phyloP scores from a whole-genome alignment of 2,329 filamentous ascomycete species.

The Hymenotorrendiella dingleyae region DNA sequence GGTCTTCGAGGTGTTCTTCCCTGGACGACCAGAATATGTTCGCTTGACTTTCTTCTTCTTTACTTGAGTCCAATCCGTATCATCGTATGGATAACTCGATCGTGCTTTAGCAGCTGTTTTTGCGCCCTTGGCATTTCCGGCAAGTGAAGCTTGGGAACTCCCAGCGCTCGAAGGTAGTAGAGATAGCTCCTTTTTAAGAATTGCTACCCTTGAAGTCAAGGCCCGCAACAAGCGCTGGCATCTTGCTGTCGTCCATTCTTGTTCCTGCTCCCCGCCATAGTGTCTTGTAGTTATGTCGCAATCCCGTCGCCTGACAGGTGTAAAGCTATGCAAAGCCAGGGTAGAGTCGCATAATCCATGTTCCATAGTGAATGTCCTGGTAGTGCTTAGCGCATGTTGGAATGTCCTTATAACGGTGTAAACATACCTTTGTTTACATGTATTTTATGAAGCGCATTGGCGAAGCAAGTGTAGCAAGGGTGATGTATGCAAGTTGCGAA shows the following conservation, averaged over 20 bases:
- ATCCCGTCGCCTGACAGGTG: conserved; percentile 24
- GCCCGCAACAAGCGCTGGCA: conserved; percentile 40
- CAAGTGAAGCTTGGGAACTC: background rate
- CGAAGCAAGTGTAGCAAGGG: conserved; percentile 3
- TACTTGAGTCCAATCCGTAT: conserved; percentile 21
- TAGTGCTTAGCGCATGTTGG: background rate
- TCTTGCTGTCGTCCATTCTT: conserved; percentile 37
- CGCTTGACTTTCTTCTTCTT: conserved; percentile 22
- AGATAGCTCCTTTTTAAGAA: conserved; percentile 33
- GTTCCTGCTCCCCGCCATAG: conserved; percentile 15
- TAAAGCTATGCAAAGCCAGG: conserved; percentile 19
- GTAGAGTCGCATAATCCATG: background rate
- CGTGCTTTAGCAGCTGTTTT: background rate
- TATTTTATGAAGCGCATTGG: background rate
- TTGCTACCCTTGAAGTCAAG: conserved; percentile 37
- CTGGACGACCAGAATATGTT: conserved; percentile 25
- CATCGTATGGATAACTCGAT: conserved; percentile 2
- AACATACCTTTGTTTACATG: conserved; percentile 8
- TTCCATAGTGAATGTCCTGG: conserved; percentile 9
- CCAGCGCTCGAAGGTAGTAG: conserved; percentile 8
- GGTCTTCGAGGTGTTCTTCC: conserved; percentile 6
- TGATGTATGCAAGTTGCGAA: too few species aligned
- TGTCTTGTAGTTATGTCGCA: conserved; percentile 18
- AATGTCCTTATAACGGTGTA: background rate
- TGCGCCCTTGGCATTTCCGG: background rate